Evolutionary conservation across 148 eudicot species (phyloP), one percentile per base, ranked within the genome.

Genomic region (Simmondsia chinensis): DNA sequence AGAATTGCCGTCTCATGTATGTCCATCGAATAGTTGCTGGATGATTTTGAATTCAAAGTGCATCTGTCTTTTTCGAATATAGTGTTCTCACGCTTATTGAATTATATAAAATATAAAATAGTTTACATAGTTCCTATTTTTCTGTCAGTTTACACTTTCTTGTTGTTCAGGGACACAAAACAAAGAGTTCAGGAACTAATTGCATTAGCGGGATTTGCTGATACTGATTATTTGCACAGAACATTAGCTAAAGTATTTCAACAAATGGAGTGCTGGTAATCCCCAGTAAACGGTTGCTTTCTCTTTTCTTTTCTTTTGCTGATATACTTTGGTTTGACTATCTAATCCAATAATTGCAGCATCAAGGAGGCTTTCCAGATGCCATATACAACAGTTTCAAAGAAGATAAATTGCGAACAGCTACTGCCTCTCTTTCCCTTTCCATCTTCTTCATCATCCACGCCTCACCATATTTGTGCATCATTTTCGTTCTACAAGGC

Each of bases 401-500:
- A 69, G 69, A 77, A 71, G 60, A 76, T 91, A 58, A 46, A 64
- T 50, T 80, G 87, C 35, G 54, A 65, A 51, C 77, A 75, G 60
- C 50, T 82, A 37, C 53, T 86, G 50, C 99, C 99, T 34, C 71
- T 91, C 41, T 82, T 80, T 68, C 75, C 94, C 11, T 50, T 77
- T 63, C 63, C 66, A 56, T 65, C 79, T 51, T 56, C 70, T 39
- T 58, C 70, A 43, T 63, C 67, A 32, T 57, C 60, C 21, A 26
- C 17, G 23, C 33, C 63, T 14, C 24, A 41, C 43, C 52, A 44
- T 45, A 50, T 72, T 56, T 83, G 83, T 3, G 32, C 67, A 44
- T 91, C 94, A 33, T 41, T 91, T 46, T 74, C 96, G 33, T 82
- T 65, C 55, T 91, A 79, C 58, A 59, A 82, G 95, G 99, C 82